Evolutionary conservation across 225 moss, liverwort and hornwort species (phyloP).

Genomic region (Pseudisothecium myosuroides): DNA sequence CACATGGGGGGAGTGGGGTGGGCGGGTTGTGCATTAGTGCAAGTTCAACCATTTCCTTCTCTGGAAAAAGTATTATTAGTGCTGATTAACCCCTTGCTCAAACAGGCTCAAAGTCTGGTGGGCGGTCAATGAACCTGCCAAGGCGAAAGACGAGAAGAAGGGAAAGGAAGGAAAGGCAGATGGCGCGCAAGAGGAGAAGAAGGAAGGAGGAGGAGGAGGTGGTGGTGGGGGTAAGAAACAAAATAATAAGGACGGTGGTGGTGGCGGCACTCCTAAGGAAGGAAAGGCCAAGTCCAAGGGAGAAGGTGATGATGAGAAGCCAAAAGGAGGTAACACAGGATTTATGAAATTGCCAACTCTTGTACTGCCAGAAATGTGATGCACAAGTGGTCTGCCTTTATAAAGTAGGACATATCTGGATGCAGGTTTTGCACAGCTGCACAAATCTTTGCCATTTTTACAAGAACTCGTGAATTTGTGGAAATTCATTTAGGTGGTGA

Average conservation of each 20-base stretch:
- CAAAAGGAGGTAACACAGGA: neutral
- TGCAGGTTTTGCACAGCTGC: no score
- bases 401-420: neutral
- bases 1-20: no score
- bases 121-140: slow-evolving; percentile 1
- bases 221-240: slow-evolving; percentile 5
- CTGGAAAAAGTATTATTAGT: neutral
- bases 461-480: no score
- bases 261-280: neutral
- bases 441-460: neutral
- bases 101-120: slow-evolving; percentile 40
- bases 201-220: neutral
- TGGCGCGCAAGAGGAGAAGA: neutral
- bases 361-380: neutral
- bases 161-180: slow-evolving; percentile 2
- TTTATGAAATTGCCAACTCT: neutral
- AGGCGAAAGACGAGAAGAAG: slow-evolving; percentile 10
- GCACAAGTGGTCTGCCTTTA: neutral
- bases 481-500: neutral
- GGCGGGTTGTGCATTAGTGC: neutral
- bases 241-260: slow-evolving; percentile 1
- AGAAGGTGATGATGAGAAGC: neutral
- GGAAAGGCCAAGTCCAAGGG: neutral
- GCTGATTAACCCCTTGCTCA: neutral
- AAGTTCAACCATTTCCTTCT: neutral